These are phyloP conservation scores for Pseudogymnoascus sp. DNA, from an alignment of 2,329 filamentous ascomycete species.

Conservation along the genomic window DNA sequence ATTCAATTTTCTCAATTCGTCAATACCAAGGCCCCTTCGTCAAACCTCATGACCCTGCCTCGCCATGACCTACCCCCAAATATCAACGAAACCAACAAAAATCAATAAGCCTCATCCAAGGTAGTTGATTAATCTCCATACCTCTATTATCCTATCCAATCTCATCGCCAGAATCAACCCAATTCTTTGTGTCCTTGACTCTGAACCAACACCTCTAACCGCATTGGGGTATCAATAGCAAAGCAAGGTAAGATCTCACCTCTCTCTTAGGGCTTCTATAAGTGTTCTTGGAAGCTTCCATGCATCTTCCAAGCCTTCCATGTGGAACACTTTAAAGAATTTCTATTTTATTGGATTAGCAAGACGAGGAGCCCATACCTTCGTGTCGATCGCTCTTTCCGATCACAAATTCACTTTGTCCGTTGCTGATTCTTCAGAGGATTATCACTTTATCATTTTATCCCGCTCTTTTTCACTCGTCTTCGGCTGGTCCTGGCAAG, in stretches of 20 bases:
- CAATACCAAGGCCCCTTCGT: not conserved
- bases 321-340: not conserved
- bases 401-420: not conserved
- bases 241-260: not conserved
- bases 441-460: not conserved
- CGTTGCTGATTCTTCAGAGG: not conserved
- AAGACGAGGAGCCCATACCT: not conserved
- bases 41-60: not conserved
- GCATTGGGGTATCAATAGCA: conserved; percentile 3
- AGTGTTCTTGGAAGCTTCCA: conserved; percentile 2
- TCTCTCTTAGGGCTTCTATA: not conserved
- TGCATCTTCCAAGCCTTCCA: not conserved
- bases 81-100: conserved; percentile 1
- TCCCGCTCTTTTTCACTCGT: not conserved
- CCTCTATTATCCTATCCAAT: not conserved
- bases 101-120: not conserved
- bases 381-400: not conserved
- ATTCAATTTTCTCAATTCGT: not conserved
- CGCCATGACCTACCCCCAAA: not conserved
- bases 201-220: conserved; percentile 1
- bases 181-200: not conserved
- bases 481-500: not conserved
- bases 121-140: not conserved
- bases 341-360: not conserved
- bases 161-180: not conserved